Percentiles rank a stretch among this genome's conserved stretches.
Evolutionary conservation across 1,139 yeast genomes (phyloP).

Genomic region (Saccharomycopsis crataegensis): DNA sequence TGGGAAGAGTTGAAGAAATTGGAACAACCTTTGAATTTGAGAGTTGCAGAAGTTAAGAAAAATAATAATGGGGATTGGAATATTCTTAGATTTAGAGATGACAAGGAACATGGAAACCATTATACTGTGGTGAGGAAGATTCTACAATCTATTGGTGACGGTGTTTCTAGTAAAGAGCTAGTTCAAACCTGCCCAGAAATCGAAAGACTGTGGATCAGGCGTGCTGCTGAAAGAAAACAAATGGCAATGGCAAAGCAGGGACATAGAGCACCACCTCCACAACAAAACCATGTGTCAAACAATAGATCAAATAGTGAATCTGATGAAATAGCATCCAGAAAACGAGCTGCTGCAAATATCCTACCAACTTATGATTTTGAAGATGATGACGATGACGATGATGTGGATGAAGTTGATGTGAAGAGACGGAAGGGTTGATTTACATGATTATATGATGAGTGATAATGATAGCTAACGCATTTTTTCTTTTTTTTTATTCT

Average conservation of each 20-base stretch:
- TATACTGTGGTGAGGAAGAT: slow-evolving; percentile 73
- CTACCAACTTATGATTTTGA: slow-evolving; percentile 29
- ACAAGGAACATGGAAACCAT: slow-evolving; percentile 84
- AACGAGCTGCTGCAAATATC: slow-evolving; percentile 5
- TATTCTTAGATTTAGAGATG: slow-evolving; percentile 84
- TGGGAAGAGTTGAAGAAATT: slow-evolving; percentile 71
- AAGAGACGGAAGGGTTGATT: slow-evolving; percentile 10
- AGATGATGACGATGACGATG: slow-evolving; percentile 9
- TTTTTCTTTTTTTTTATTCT: background rate
- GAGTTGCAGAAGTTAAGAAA: slow-evolving; percentile 77
- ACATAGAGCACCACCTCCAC: background rate
- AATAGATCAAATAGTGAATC: background rate
- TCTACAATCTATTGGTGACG: slow-evolving; percentile 75
- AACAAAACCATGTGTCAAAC: background rate
- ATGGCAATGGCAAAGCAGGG: background rate
- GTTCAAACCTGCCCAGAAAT: slow-evolving; percentile 41
- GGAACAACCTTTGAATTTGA: slow-evolving; percentile 80
- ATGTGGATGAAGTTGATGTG: slow-evolving; percentile 20
- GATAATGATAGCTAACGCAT: background rate
- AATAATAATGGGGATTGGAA: slow-evolving; percentile 68
- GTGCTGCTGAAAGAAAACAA: slow-evolving; percentile 29
- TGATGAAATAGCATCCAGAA: background rate
- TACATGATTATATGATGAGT: background rate
- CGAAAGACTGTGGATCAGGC: slow-evolving; percentile 39
- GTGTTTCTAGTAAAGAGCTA: slow-evolving; percentile 74